Evolutionary conservation across 2,329 filamentous ascomycete genomes (phyloP), one percentile per base, ranked within the genome.

Genomic region (Metarhizium brunneum): DNA sequence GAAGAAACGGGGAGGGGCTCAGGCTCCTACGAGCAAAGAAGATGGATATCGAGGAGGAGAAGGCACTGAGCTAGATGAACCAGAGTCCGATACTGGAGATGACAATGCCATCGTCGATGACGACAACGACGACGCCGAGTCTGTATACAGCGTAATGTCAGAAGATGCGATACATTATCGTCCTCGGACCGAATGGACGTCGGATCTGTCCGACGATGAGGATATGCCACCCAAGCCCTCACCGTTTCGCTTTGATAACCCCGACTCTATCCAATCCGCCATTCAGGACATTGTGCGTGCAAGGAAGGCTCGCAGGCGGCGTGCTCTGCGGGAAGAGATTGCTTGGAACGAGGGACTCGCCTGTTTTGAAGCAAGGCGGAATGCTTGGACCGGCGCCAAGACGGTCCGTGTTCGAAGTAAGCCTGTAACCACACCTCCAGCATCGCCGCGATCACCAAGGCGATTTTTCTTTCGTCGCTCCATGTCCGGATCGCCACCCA

Each of bases 321-420:
- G 76, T 62, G 79, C 76, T 51, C 66, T 82, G 52, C 79, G 82
- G 58, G 82, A 84, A 55, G 86, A 89, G 72, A 80, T 84, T 72
- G 69, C 75, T 35, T 95, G 88, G 85, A 97, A 96, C 64, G 77
- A 86, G 42, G 92, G 92, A 0, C 69, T 96, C 56, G 81, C 84
- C n/a, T 87, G 87, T 67, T 97, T 90, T 71, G 81, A 85, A 57
- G 82, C 85, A 35, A 78, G 89, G 57, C 81, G 92, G 51, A 84
- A 96, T 71, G 85, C 84, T 6, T 97, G 92, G 92, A 92, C 91
- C 1, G 86, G 88, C 36, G 92, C 90, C 36, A 81, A 80, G 59
- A 79, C 75, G 11, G 80, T 79, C 40, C 78, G 78, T 50, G 68
- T 83, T 50, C 77, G 78, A 56, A 73, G 74, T 45, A 81, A 79